phyloP scores from a whole-genome alignment of 139 green algal genomes.

The Chlorella sorokiniana region DNA sequence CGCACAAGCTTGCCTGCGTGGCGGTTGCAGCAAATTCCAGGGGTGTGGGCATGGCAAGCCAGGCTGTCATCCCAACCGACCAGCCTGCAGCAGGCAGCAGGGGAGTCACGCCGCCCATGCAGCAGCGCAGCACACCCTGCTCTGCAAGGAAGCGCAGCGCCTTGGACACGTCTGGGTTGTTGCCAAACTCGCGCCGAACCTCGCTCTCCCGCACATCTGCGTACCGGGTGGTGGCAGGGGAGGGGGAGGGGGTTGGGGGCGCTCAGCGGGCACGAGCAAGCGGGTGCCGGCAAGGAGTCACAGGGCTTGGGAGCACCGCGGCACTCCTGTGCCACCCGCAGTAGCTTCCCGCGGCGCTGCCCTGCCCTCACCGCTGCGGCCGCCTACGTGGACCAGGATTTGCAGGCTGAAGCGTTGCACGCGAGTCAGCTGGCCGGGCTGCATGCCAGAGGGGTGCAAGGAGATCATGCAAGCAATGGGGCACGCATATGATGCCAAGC shows the following conservation, averaged over 20 bases:
- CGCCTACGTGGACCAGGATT: not conserved
- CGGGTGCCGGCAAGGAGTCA: not conserved
- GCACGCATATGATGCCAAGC: not conserved
- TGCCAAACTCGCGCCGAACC: constrained; percentile 26
- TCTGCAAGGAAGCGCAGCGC: constrained; percentile 27
- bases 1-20: constrained; percentile 29
- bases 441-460: not conserved
- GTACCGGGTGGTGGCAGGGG: not conserved
- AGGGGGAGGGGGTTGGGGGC: not conserved
- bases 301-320: no score
- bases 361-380: not conserved
- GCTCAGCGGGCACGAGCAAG: not conserved
- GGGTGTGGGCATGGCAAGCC: no score
- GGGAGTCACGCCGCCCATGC: not conserved
- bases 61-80: not conserved
- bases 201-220: constrained; percentile 34
- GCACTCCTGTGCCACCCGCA: no score
- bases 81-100: not conserved
- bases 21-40: no score
- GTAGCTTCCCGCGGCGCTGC: no score
- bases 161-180: constrained; percentile 41
- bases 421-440: constrained; percentile 35
- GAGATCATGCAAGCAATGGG: not conserved
- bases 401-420: constrained; percentile 15
- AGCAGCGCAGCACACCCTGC: constrained; percentile 1